Base-by-base conservation (phyloP, 2,329 filamentous ascomycete species). In the Talaromyces sp. region DNA sequence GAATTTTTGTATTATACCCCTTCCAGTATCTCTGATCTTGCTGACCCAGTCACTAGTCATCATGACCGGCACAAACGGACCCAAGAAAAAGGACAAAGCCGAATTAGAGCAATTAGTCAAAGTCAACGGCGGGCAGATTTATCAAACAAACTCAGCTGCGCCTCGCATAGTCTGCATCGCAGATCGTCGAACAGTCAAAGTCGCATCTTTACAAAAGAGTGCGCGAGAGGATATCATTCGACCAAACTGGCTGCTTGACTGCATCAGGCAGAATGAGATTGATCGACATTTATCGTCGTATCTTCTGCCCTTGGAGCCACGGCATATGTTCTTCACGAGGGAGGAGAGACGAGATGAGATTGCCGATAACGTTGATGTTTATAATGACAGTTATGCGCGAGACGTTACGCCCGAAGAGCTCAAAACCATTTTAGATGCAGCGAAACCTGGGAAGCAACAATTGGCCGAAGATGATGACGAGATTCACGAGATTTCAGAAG, bases 31-130 rank as follows among this genome's bases (percentile, higher is more conserved):
- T 56, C 39, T n/a, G 22, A n/a, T 33, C 24, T 52, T 59, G 3
- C 56, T 59, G 39, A 59, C 56, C 2, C n/a, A 31, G 27, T 10
- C 24, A 27, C 37, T 61, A 83, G 81, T 81, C 72, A 85, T 98
- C 22, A 85, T 97, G 73, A 93, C 90, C 1, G 93, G 96, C 61
- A 88, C 89, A 33, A 74, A 84, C 1, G 82, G 85, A 49, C 91
- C 92, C 0, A 79, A 82, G 27, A 95, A 91, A 77, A 92, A 87
- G 74, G 85, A 85, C 6, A 97, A 97, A 76, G 82, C 85, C 0
- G 89, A 96, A 68, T 80, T 99, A 1, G 93, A 98, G 76, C 82
- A 86, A 9, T 77, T 96, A 1, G 85, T 98, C 71, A 97, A 95
- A 76, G 85, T 88, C 5, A 88, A 97, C 67, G 94, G 94, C 3